Base-by-base conservation (phyloP, 768 basidiomycete species). In the Mycena filopes region DNA sequence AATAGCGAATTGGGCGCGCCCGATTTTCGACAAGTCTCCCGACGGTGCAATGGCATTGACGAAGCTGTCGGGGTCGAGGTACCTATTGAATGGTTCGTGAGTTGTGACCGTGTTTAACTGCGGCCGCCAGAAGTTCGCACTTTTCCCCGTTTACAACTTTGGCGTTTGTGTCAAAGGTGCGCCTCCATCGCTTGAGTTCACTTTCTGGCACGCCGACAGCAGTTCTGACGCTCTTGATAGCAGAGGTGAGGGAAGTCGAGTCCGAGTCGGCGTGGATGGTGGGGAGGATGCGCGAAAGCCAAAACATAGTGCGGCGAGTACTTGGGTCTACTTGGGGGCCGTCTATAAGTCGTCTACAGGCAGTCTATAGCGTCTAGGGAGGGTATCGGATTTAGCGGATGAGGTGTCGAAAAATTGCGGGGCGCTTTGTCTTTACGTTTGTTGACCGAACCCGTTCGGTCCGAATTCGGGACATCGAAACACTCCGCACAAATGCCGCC, bases 1-100 rank as follows among this genome's bases (percentile, higher is more conserved):
- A 63, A 96, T 91, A 41, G 88, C 90, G 74, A 94, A 99, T 74
- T 98, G 96, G 10, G 90, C 87, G 23, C 93, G 90, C 38, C 89
- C 89, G 70, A 98, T 96, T 78, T 91, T 93, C 60, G 88, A 84
- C 70, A 95, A 84, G 82, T 97, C 95, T 36, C 86, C 89, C 50
- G 86, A 86, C 2, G 97, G 96, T 33, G 93, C 95, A 76, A 99
- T 96, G 55, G 98, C 96, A 76, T 94, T 94, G 70, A 99, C 92
- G 78, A 99, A 99, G 72, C 89, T 89, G 31, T 95, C 91, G 38
- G 85, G 81, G 79, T 95, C 92, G 49, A 99, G 84, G 76, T 88
- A 97, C 78, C 96, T 98, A 25, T 12, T 40, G 75, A 59, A 61
- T 57, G 60, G 48, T 43, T 50, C 26, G 54, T 12, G 61, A 62